A percentile compares a stretch with the other conserved stretches of the same genome.
Evolutionary conservation across 495 filamentous ascomycete species (phyloP).

Genomic region (Evernia prunastri): DNA sequence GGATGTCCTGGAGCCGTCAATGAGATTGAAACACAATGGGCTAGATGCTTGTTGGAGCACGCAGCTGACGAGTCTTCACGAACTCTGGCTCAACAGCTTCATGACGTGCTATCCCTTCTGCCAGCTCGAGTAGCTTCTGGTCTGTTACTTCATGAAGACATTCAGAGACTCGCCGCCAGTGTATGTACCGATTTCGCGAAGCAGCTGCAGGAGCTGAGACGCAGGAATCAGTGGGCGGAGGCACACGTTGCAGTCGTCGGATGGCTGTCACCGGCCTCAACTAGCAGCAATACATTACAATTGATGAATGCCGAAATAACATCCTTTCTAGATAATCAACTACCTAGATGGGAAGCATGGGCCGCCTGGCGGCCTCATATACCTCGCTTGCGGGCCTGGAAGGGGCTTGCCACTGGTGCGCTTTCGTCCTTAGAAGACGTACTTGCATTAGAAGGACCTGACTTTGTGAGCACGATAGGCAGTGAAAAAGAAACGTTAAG

Average conservation of each 20-base stretch:
- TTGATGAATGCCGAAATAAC: not conserved
- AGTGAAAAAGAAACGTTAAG: not conserved
- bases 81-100: not conserved
- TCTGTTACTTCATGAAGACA: not conserved
- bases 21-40: conserved; percentile 5
- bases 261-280: not conserved
- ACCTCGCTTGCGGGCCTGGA: not conserved
- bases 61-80: not conserved
- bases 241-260: not conserved
- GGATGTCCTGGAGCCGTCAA: conserved; percentile 12
- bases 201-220: not conserved
- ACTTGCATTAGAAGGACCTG: conserved; percentile 9
- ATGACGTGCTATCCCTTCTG: not conserved
- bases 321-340: not conserved
- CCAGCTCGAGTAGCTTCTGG: not conserved
- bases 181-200: not conserved
- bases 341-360: conserved; percentile 5
- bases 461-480: not conserved
- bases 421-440: not conserved
- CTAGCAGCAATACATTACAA: not conserved
- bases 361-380: conserved; percentile 6
- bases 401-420: not conserved
- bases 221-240: not conserved
- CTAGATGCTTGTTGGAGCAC: conserved; percentile 5
- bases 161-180: not conserved